phyloP scores from a whole-genome alignment of 805 yeast genomes.

The Spathaspora boniae region DNA sequence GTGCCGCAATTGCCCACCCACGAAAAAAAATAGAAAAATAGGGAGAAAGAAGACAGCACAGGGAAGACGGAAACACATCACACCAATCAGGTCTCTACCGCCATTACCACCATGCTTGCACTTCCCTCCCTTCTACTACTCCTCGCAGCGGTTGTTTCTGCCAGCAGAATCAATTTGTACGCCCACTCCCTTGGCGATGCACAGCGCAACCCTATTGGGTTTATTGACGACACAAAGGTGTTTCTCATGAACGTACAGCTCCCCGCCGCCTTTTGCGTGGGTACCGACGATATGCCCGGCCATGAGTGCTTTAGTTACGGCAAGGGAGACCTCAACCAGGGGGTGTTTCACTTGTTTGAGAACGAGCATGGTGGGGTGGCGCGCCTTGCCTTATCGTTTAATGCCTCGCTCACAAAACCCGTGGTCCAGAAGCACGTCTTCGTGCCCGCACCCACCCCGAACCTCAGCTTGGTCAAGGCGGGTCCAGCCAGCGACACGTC shows the following conservation, averaged over 20 bases:
- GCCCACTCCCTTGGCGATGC: conserved; percentile 5
- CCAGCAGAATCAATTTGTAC: conserved; percentile 6
- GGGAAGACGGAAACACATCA: too few relatives aligned
- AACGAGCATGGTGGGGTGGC: conserved; percentile 7
- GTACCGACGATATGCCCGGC: conserved; percentile 26
- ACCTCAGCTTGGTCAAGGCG: too few relatives aligned
- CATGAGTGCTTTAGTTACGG: conserved; percentile 28
- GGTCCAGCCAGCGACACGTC: conserved; percentile 21
- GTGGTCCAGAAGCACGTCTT: conserved; percentile 7
- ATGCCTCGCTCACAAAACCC: not conserved
- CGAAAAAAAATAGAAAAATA: conserved; percentile 3
- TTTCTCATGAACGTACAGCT: not conserved
- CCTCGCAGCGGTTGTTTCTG: conserved; percentile 3
- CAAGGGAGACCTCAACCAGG: conserved; percentile 5
- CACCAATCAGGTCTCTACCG: too few relatives aligned
- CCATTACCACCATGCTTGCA: too few relatives aligned
- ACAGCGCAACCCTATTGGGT: conserved; percentile 7
- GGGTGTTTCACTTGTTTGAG: conserved; percentile 9
- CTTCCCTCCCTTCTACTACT: conserved; percentile 1
- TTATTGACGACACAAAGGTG: conserved; percentile 2
- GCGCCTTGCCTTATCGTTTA: conserved; percentile 4
- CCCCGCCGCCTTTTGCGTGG: conserved; percentile 14
- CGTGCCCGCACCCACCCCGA: conserved; percentile 24
- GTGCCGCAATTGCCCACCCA: not conserved
- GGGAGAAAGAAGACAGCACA: not conserved